These are phyloP conservation scores for Rhytidhysteron rufulum DNA, from an alignment of 2,329 filamentous ascomycete species.

Conservation along the genomic window DNA sequence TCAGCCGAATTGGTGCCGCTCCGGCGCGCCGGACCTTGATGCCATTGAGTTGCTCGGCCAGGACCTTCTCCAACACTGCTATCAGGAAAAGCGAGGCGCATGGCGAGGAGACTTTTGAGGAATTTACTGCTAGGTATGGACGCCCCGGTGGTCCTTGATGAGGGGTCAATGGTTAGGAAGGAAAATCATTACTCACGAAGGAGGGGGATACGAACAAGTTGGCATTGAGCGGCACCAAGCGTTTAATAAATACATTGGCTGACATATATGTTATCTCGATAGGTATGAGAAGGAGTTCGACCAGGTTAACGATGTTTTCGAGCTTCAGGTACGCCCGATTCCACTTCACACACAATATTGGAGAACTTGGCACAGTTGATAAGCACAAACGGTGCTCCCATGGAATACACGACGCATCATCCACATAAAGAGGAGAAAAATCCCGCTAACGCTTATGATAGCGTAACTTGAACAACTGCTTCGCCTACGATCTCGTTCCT, in stretches of 20 bases:
- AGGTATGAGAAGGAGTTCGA: slow-evolving; percentile 99
- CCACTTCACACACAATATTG: background rate
- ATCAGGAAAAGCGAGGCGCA: slow-evolving; percentile 52
- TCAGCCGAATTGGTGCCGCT: slow-evolving; percentile 28
- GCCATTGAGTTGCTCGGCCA: slow-evolving; percentile 30
- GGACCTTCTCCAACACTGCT: slow-evolving; percentile 50
- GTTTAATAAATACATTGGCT: too few species aligned
- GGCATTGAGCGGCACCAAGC: too few species aligned
- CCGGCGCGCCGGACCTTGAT: slow-evolving; percentile 31
- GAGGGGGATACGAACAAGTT: too few species aligned
- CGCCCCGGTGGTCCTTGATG: slow-evolving; percentile 11
- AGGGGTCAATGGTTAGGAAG: slow-evolving; percentile 10
- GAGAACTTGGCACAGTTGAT: slow-evolving; percentile 1
- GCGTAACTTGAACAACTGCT: slow-evolving; percentile 98
- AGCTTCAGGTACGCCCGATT: slow-evolving; percentile 93
- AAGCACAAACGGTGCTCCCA: background rate
- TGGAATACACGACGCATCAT: too few species aligned
- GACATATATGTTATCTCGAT: too few species aligned
- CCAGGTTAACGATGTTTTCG: slow-evolving; percentile 94
- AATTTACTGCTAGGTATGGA: slow-evolving; percentile 94
- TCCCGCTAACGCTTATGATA: slow-evolving; percentile 32
- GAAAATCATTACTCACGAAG: too few species aligned
- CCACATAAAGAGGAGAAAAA: background rate
- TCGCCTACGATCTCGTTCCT: slow-evolving; percentile 99
- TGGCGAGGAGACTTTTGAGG: slow-evolving; percentile 96